These are phyloP conservation scores for Takashimella koratensis DNA, from an alignment of 1,284 basidiomycete species.

Conservation along the genomic window DNA sequence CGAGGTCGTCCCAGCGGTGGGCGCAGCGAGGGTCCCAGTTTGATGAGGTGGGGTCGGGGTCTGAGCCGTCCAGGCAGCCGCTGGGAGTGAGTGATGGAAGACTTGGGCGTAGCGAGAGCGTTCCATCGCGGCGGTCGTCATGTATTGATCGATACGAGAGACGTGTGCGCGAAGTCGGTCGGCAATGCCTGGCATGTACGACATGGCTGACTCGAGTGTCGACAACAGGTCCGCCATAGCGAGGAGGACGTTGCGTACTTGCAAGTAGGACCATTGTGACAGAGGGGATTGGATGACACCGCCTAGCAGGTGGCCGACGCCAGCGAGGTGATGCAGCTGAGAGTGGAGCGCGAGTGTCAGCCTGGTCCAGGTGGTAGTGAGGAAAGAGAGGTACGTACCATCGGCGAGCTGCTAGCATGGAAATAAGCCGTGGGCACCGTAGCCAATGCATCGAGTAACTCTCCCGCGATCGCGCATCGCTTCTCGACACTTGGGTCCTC, in stretches of 20 bases:
- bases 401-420: constrained; percentile 37
- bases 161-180: constrained; percentile 39
- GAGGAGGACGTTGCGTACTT: constrained; percentile 41
- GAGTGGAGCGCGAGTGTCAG: too few species aligned
- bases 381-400: constrained; percentile 24
- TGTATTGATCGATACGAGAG: constrained; percentile 42
- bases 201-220: constrained; percentile 31
- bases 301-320: constrained; percentile 47
- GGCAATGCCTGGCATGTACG: constrained; percentile 30
- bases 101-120: constrained; percentile 12
- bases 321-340: constrained; percentile 46
- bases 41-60: neutral
- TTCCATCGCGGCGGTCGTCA: constrained; percentile 35
- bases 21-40: neutral
- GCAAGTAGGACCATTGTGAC: constrained; percentile 40
- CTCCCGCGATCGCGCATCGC: constrained; percentile 43
- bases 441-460: constrained; percentile 41
- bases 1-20: neutral
- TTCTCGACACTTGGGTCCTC: constrained; percentile 38
- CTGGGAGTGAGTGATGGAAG: constrained; percentile 13
- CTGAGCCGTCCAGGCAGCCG: constrained; percentile 6
- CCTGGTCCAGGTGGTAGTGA: too few species aligned
- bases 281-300: constrained; percentile 42
- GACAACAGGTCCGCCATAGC: constrained; percentile 39
- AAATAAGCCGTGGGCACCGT: constrained; percentile 44